Percentiles rank a stretch among this genome's conserved stretches.
phyloP scores from a whole-genome alignment of 1,284 basidiomycete genomes.

The Malassezia pachydermatis region DNA sequence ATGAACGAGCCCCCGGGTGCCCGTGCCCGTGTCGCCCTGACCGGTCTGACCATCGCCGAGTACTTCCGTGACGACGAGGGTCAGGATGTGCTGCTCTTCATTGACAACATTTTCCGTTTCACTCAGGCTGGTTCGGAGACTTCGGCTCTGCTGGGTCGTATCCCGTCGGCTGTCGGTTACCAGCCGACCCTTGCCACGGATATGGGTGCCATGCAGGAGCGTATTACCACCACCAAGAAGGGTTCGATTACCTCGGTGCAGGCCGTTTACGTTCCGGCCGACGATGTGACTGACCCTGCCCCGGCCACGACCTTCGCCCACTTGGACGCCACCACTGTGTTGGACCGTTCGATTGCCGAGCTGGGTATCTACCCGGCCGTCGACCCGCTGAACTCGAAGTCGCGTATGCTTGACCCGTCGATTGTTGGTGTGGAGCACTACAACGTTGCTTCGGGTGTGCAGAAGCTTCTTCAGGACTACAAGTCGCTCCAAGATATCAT shows the following conservation, averaged over 20 bases:
- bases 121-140: slow-evolving; percentile 99
- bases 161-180: slow-evolving; percentile 99
- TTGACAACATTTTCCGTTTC: slow-evolving; percentile 92
- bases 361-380: slow-evolving; percentile 99
- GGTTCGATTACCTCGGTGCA: slow-evolving; percentile 99
- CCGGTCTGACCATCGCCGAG: slow-evolving; percentile 96
- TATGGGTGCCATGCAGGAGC: slow-evolving; percentile 98
- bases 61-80: slow-evolving; percentile 99
- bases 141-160: slow-evolving; percentile 98
- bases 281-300: slow-evolving; percentile 99
- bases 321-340: slow-evolving; percentile 96
- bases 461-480: slow-evolving; percentile 99
- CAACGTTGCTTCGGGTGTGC: slow-evolving; percentile 82
- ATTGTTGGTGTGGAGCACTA: slow-evolving; percentile 89
- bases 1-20: slow-evolving; percentile 99
- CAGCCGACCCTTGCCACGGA: slow-evolving; percentile 98
- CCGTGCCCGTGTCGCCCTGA: slow-evolving; percentile 98
- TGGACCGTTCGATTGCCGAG: slow-evolving; percentile 97
- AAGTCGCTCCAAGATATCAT: slow-evolving; percentile 83
- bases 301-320: slow-evolving; percentile 99
- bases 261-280: slow-evolving; percentile 97
- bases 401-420: slow-evolving; percentile 98
- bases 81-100: slow-evolving; percentile 98
- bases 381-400: slow-evolving; percentile 97
- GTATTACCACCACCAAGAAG: slow-evolving; percentile 99